Percentiles rank a stretch among this genome's conserved stretches.
phyloP scores from a whole-genome alignment of 1,284 basidiomycete species.

The Porogramme epimiltina region DNA sequence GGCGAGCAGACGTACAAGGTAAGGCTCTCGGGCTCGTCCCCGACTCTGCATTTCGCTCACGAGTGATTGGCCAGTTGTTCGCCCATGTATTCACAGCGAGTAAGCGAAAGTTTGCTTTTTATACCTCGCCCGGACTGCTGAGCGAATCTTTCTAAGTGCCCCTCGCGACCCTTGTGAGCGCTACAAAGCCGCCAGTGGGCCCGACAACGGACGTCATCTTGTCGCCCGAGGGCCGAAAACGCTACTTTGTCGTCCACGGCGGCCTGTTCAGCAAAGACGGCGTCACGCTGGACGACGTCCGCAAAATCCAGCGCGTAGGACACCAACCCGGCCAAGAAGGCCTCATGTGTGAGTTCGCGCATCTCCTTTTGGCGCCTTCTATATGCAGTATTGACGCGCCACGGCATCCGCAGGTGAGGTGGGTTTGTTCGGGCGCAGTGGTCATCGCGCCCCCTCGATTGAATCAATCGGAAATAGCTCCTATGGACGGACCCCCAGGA shows the following conservation, averaged over 20 bases:
- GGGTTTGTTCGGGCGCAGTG: constrained; percentile 13
- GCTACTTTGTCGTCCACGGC: constrained; percentile 96
- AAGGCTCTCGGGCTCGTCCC: background rate
- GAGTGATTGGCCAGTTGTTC: constrained; percentile 63
- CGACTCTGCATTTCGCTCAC: background rate
- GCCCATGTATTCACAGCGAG: constrained; percentile 89
- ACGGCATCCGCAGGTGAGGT: constrained; percentile 52
- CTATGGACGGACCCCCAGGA: constrained; percentile 98
- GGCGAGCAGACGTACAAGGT: constrained; percentile 91
- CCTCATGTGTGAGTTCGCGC: constrained; percentile 79
- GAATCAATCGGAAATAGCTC: constrained; percentile 39
- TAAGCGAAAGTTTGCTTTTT: constrained; percentile 43
- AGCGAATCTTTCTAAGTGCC: constrained; percentile 60
- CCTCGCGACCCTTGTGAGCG: constrained; percentile 83
- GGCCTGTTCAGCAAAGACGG: constrained; percentile 95
- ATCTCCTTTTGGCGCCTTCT: background rate
- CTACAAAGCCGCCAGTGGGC: constrained; percentile 62
- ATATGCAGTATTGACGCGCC: background rate
- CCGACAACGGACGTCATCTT: constrained; percentile 61
- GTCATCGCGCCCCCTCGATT: background rate
- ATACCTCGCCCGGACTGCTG: background rate
- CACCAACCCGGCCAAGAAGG: constrained; percentile 94
- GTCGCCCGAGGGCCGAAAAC: constrained; percentile 81
- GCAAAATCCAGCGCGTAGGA: constrained; percentile 85
- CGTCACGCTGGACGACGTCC: constrained; percentile 91